A percentile compares a stretch with the other conserved stretches of the same genome.
These are phyloP conservation scores for Pisolithus orientalis DNA, from an alignment of 768 basidiomycete species.

Conservation along the genomic window DNA sequence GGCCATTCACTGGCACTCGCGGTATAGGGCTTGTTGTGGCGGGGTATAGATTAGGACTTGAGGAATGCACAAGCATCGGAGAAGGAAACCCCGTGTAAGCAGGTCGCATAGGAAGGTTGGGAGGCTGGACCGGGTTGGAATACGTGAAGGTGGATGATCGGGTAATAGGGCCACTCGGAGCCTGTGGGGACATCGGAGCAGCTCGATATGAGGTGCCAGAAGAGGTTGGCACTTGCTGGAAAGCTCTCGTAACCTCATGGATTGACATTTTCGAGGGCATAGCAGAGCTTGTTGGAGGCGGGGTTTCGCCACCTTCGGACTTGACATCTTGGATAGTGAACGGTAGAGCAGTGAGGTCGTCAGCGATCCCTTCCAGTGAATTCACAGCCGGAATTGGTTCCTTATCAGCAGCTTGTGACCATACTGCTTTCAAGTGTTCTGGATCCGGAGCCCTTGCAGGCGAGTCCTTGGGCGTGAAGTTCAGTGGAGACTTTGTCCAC, in stretches of 20 bases:
- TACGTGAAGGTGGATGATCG: slow-evolving; percentile 24
- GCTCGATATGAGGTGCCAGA: slow-evolving; percentile 43
- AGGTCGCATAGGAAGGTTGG: slow-evolving; percentile 45
- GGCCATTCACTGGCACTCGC: slow-evolving; percentile 58
- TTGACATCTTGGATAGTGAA: slow-evolving; percentile 83
- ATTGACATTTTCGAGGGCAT: slow-evolving; percentile 69
- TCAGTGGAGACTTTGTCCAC: slow-evolving; percentile 50
- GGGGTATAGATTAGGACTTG: slow-evolving; percentile 62
- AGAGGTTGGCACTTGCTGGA: slow-evolving; percentile 76
- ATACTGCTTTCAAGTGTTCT: slow-evolving; percentile 80
- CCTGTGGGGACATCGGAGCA: slow-evolving; percentile 44
- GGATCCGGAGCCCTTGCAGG: slow-evolving; percentile 67
- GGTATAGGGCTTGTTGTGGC: slow-evolving; percentile 61
- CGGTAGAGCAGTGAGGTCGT: slow-evolving; percentile 74
- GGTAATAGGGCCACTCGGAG: slow-evolving; percentile 27
- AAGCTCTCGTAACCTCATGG: slow-evolving; percentile 79
- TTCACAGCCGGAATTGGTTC: slow-evolving; percentile 63
- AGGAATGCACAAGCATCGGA: slow-evolving; percentile 69
- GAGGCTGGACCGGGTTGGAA: slow-evolving; percentile 37
- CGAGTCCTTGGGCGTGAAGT: slow-evolving; percentile 58
- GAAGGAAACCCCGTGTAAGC: slow-evolving; percentile 57
- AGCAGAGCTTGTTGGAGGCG: slow-evolving; percentile 55
- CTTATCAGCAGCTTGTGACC: slow-evolving; percentile 75
- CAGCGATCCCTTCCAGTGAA: slow-evolving; percentile 77
- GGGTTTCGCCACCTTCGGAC: slow-evolving; percentile 78